Conservation (phyloP, 371 early-diverging fungal species). For the Mucor irregularis region DNA sequence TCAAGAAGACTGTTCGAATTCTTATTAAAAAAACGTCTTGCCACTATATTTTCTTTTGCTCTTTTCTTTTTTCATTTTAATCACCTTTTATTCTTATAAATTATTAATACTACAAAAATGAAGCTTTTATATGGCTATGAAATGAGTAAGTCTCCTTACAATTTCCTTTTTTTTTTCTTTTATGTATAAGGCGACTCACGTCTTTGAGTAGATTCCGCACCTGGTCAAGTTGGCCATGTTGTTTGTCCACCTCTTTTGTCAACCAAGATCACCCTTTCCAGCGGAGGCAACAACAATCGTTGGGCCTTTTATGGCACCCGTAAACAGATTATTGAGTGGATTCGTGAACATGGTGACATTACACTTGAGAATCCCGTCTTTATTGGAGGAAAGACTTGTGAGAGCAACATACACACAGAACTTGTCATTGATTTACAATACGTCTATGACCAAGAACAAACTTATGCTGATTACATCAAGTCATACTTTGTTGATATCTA, state of each 20-base stretch:
- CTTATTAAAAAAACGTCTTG: neutral
- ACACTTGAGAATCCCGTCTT: conserved; percentile 37
- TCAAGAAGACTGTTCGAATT: conserved; percentile 1
- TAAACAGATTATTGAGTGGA: conserved; percentile 44
- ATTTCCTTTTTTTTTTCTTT: neutral
- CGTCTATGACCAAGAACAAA: conserved; percentile 37
- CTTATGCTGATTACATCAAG: conserved; percentile 32
- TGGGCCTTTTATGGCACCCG: conserved; percentile 51
- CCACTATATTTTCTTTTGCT: neutral
- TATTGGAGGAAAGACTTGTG: conserved; percentile 3
- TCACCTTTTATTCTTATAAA: neutral
- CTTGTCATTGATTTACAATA: conserved; percentile 44
- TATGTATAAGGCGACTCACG: too few relatives aligned
- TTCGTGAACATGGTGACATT: conserved; percentile 35
- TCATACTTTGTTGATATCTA: conserved; percentile 44
- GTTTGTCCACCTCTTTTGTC: conserved; percentile 42
- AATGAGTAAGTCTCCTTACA: conserved; percentile 18
- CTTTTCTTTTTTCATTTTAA: neutral
- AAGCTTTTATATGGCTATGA: conserved; percentile 46
- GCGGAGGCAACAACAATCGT: conserved; percentile 36
- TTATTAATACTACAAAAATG: conserved; percentile 16
- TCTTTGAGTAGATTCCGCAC: conserved; percentile 10
- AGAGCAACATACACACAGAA: conserved; percentile 29
- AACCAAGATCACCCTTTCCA: conserved; percentile 40
- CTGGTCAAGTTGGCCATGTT: conserved; percentile 34